Base-by-base conservation (phyloP, 1,139 yeast species). In the Saccharomycopsis hybrid region DNA sequence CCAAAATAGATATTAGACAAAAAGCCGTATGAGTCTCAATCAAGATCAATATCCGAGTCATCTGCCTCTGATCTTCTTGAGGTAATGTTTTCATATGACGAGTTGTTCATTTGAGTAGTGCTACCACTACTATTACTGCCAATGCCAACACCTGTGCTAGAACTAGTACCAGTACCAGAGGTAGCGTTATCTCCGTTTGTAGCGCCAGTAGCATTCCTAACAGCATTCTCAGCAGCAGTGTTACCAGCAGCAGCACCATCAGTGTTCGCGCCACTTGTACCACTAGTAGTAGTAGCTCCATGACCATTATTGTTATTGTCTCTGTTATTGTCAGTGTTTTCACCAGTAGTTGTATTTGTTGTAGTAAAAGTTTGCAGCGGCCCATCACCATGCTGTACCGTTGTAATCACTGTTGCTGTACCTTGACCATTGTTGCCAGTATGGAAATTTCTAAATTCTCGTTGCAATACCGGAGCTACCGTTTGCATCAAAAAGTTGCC, bases 381-480 rank as follows among this genome's bases (percentile, higher is more conserved):
- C 7, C 36, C 41, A 37, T 44, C 18, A 11, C 47, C 47, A 24
- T 37, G 25, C 27, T 7, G 33, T 5, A 44, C 29, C 5, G 36
- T 29, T 7, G 47, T 44, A 7, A 44, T 36, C 7, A 44, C 29
- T 3, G 41, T 44, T 3, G 47, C 45, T 18, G 32, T 43, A 7
- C 39, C 39, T 18, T 8, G 24, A 31, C 18, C 30, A 8, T 30
- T 35, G 13, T 43, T 43, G 2, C 5, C 45, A 13, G n/a, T 18
- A 18, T 4, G n/a, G 5, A 43, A 43, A 29, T 43, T 43, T 9
- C 28, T 11, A n/a, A 43, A 13, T 5, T 43, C 40, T 18, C 46
- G 39, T 37, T 44, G 47, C n/a, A 44, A 11, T 25, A 44, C 25
- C n/a, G 47, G 47, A 5, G 33, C 47, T 35, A 44, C 35, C 2